Evolutionary conservation across 148 eudicot genomes (phyloP).

Genomic region (Gaultheria prostrata): DNA sequence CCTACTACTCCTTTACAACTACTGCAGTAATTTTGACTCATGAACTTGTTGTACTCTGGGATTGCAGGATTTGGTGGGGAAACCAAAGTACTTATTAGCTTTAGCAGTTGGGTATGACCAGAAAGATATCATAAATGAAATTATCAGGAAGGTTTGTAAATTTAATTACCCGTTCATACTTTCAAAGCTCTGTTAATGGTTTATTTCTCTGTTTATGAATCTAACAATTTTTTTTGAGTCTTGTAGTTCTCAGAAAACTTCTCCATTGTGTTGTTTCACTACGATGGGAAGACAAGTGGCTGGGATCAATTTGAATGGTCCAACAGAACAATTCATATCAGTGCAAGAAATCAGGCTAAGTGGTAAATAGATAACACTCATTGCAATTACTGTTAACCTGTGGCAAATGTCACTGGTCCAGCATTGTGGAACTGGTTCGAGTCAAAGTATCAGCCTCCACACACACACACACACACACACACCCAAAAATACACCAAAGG

Average conservation of each 20-base stretch:
- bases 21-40: not conserved
- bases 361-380: too few relatives aligned
- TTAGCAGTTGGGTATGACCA: conserved; percentile 16
- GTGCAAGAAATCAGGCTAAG: conserved; percentile 16
- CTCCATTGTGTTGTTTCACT: conserved; percentile 27
- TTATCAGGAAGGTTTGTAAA: conserved; percentile 13
- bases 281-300: conserved; percentile 30
- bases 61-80: conserved; percentile 11
- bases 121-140: conserved; percentile 8
- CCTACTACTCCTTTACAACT: too few relatives aligned
- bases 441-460: too few relatives aligned
- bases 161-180: not conserved
- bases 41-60: not conserved
- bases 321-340: conserved; percentile 25
- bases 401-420: too few relatives aligned
- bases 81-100: conserved; percentile 20
- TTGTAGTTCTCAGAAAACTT: conserved; percentile 30
- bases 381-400: too few relatives aligned
- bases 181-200: too few relatives aligned
- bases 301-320: conserved; percentile 42
- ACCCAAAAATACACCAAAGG: too few relatives aligned
- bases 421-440: too few relatives aligned
- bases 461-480: too few relatives aligned
- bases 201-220: not conserved
- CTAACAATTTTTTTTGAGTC: not conserved